Evolutionary conservation across 768 basidiomycete species (phyloP), one percentile per base, ranked within the genome.

Genomic region (Collybiopsis luxurians): DNA sequence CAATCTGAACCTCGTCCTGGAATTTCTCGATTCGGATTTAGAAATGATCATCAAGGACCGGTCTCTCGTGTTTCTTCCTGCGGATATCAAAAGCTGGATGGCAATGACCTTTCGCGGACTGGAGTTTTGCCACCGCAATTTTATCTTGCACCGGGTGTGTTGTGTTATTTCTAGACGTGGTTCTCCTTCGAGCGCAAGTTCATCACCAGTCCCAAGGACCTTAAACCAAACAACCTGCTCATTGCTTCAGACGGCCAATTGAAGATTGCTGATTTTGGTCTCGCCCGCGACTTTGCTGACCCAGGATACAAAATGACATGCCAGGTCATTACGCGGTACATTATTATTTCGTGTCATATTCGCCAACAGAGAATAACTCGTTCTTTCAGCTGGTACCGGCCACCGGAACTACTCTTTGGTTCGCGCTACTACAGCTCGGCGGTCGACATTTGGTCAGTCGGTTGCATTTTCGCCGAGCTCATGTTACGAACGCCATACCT

Each of bases 81-180:
- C 92, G 1, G 97, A 99, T 70, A 95, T 98, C 75, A 99, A 99
- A 71, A 89, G 90, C 60, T 99, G 97, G 96, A 92, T 97, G 84
- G 90, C 92, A 11, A 98, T 98, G 97, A 95, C 91, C 0, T 86
- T 98, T 66, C 86, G 95, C 39, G 97, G 97, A 2, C 79, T 99
- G n/a, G 97, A 98, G 71, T 98, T 97, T 69, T 98, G 97, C 63
- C 97, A 99, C 67, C 77, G 95, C 51, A 95, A 95, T 69, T 95
- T 87, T 64, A 83, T 98, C 55, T 77, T 99, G 23, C 97, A 99
- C 73, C 83, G 97, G 54, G 96, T 97, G 68, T 19, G 50, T 49
- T 38, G 36, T 21, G 40, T 60, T 82, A 59, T 24, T 28, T 27
- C 6, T 45, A 15, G 13, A 21, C 48, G 19, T 48, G 30, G 6